Evolutionary conservation across 2,329 filamentous ascomycete species (phyloP).

Genomic region (Erysiphe pisi): DNA sequence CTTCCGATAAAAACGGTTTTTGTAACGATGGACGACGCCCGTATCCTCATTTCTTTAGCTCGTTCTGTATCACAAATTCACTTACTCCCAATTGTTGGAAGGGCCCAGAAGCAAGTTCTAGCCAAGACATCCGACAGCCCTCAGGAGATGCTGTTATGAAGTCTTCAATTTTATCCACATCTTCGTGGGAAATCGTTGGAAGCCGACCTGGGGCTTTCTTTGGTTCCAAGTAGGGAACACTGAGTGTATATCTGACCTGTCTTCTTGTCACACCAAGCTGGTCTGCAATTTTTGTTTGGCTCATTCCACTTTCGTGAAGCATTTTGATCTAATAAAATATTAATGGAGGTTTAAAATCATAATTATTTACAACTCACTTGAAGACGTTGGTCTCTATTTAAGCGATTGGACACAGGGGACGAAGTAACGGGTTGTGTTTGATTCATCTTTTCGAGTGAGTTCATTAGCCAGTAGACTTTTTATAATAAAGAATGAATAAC

Average conservation of each 20-base stretch:
- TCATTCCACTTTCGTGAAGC: conserved; percentile 25
- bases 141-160: not conserved
- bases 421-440: conserved; percentile 24
- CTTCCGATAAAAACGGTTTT: not conserved
- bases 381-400: conserved; percentile 12
- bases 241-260: conserved; percentile 19
- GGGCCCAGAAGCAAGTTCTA: not conserved
- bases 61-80: not conserved
- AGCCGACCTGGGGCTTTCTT: not conserved
- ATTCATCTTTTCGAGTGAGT: conserved; percentile 26
- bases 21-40: not conserved
- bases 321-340: conserved; percentile 27
- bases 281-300: conserved; percentile 21
- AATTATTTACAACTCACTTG: too few relatives aligned
- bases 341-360: conserved; percentile 6
- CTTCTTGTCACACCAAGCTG: conserved; percentile 15
- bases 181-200: not conserved
- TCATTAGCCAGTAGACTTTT: conserved; percentile 15
- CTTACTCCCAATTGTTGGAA: not conserved
- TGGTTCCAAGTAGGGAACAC: not conserved
- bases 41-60: not conserved
- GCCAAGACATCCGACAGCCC: not conserved
- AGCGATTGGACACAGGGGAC: conserved; percentile 16
- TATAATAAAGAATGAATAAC: conserved; percentile 21
- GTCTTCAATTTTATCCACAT: not conserved